Base-by-base conservation (phyloP, 805 yeast species). In the Candida ponderosae region DNA sequence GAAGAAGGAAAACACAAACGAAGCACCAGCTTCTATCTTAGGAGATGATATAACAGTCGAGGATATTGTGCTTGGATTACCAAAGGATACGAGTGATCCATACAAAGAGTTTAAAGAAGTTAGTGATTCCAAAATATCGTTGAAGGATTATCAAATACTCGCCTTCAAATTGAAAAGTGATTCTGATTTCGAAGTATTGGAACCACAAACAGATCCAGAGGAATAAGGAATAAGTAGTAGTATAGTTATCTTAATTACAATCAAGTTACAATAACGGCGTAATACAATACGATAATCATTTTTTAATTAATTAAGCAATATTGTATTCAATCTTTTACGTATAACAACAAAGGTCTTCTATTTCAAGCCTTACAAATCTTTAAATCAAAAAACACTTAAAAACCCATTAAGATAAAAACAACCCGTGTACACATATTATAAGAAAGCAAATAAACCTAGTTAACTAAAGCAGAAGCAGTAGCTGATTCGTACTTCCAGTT, bases 401-500 rank as follows among this genome's bases (percentile, higher is more conserved):
- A 15, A 42, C 38, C 14, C 35, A 27, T 13, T 24, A 15, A 56
- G 55, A 29, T 34, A 51, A 3, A 65, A 68, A 2, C n/a, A 57
- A 62, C 36, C 55, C 48, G 8, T 62, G 60, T 39, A 46, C 55
- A 35, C 64, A 70, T 70, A 48, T 61, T 6, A 61, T 55, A 19
- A 37, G 62, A 10, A 39, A 40, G 8, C 40, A 41, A 50, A 42
- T 45, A 50, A 60, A 62, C 65, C 74, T 88, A 93, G 85, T 90
- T 90, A 66, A 93, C 99, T 74, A 93, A 81, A 72, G 99, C 95
- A 63, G 98, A 93, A 67, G 99, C 99, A 66, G 98, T 93, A 68
- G 98, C 96, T 59, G 98, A 90, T 80, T 93, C 99, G 95, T 85
- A 93, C 79, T 93, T 93, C 99, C 99, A 93, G 93, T 84, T 89